Evolutionary conservation across 495 filamentous ascomycete species (phyloP).

Genomic region (Aspergillus coremiiformis): DNA sequence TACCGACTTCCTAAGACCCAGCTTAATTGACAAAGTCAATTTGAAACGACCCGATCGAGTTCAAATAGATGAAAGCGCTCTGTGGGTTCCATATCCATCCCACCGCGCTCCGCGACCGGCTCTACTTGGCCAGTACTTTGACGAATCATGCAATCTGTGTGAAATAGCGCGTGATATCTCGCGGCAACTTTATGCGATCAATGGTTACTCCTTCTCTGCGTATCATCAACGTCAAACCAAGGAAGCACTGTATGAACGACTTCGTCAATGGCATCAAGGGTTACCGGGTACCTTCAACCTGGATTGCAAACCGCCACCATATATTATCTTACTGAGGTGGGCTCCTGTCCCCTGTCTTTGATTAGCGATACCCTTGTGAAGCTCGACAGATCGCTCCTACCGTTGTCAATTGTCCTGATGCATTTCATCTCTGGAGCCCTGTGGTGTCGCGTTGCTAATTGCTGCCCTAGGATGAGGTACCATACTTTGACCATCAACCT

Average conservation of each 20-base stretch:
- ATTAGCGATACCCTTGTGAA: not conserved
- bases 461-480: conserved; percentile 32
- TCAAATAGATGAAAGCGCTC: conserved; percentile 10
- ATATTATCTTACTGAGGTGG: conserved; percentile 34
- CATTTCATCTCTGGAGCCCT: not conserved
- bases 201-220: not conserved
- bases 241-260: conserved; percentile 27
- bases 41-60: conserved; percentile 18
- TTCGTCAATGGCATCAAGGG: conserved; percentile 28
- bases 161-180: conserved; percentile 40
- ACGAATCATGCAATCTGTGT: conserved; percentile 33
- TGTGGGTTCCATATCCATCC: conserved; percentile 37
- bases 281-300: conserved; percentile 27
- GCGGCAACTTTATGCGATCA: conserved; percentile 26
- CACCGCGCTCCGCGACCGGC: conserved; percentile 27
- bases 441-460: not conserved
- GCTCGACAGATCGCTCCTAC: not conserved
- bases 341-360: not conserved
- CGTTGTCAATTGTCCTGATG: too few relatives aligned
- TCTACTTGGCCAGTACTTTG: conserved; percentile 32
- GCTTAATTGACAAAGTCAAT: conserved; percentile 32
- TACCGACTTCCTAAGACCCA: conserved; percentile 34
- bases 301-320: conserved; percentile 24
- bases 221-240: conserved; percentile 19
- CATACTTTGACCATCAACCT: conserved; percentile 34